phyloP scores from a whole-genome alignment of 2,329 filamentous ascomycete species.

The Aureobasidium uvarum region DNA sequence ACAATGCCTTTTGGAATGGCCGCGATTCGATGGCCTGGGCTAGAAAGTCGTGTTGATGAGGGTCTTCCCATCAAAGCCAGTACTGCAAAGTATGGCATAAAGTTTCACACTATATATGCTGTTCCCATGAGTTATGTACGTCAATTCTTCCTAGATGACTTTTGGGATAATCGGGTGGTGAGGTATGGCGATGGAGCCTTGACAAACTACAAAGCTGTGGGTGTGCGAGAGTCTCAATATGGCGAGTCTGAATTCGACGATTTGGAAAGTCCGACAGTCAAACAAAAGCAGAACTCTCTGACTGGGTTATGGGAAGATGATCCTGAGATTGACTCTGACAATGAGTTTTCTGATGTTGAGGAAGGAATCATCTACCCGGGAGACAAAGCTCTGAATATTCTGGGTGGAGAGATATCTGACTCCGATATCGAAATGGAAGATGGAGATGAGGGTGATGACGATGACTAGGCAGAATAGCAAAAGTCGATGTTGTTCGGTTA shows the following conservation, averaged over 20 bases:
- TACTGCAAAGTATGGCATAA: neutral
- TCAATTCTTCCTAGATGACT: conserved; percentile 4
- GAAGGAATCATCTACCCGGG: neutral
- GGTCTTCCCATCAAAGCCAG: neutral
- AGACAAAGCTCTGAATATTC: neutral
- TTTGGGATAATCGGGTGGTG: neutral
- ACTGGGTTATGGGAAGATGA: neutral
- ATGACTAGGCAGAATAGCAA: neutral
- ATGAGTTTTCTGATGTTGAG: neutral
- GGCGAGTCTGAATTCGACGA: neutral
- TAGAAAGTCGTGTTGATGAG: too few relatives aligned
- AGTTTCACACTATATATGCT: neutral
- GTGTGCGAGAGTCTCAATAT: neutral
- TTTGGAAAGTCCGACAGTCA: neutral
- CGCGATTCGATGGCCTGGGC: neutral
- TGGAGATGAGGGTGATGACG: neutral
- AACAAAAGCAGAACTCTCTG: neutral
- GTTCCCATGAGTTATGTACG: neutral
- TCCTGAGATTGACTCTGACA: neutral
- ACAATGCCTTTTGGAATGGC: neutral
- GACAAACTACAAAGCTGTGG: neutral
- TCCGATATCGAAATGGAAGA: neutral
- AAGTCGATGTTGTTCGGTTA: neutral
- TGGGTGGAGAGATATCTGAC: neutral
- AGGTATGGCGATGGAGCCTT: neutral